Percentiles rank a stretch among this genome's conserved stretches.
These are phyloP conservation scores for Trichophyton simii DNA, from an alignment of 2,329 filamentous ascomycete species.

Conservation along the genomic window DNA sequence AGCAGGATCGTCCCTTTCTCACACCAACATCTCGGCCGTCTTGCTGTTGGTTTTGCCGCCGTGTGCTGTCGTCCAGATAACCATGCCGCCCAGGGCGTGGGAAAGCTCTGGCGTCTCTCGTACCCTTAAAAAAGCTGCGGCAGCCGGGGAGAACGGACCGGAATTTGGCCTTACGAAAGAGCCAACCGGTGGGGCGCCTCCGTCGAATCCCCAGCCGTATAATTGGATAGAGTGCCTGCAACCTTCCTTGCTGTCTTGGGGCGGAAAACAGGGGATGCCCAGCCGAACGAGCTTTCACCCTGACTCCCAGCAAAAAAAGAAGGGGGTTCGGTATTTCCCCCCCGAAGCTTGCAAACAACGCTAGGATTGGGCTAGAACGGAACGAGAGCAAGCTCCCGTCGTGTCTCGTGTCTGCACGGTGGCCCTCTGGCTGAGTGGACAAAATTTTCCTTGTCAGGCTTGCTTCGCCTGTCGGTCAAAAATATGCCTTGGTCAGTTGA, in stretches of 20 bases:
- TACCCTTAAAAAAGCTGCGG: neutral
- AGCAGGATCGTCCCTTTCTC: no score
- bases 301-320: neutral
- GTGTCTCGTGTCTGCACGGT: neutral
- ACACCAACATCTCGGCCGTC: neutral
- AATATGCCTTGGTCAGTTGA: neutral
- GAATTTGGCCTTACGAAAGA: neutral
- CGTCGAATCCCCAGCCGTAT: neutral
- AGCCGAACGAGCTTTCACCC: neutral
- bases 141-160: neutral
- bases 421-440: neutral
- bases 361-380: no score
- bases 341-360: neutral
- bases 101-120: neutral
- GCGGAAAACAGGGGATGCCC: neutral
- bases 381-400: neutral
- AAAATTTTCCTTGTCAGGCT: neutral
- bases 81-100: neutral
- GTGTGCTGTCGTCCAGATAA: neutral
- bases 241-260: neutral
- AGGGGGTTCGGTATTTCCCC: neutral
- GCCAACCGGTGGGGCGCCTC: neutral
- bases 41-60: neutral
- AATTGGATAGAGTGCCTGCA: neutral
- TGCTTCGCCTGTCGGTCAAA: neutral